Evolutionary conservation across 331 rosid species (phyloP).

Genomic region (Rhamnella rubrinervis): DNA sequence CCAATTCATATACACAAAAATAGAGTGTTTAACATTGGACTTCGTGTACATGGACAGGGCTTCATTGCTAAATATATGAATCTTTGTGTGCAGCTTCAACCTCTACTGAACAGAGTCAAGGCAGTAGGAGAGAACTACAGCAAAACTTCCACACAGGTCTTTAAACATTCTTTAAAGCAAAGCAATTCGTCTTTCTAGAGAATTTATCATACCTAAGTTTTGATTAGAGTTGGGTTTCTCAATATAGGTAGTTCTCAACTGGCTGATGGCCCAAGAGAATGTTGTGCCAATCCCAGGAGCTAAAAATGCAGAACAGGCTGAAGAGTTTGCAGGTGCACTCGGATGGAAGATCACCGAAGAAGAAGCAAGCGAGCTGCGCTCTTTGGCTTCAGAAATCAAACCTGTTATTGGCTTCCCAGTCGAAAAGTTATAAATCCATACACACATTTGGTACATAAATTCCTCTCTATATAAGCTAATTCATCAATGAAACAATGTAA

Average conservation of each 20-base stretch:
- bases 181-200: too few relatives aligned
- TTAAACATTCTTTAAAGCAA: constrained; percentile 10
- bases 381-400: constrained; percentile 59
- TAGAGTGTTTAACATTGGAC: too few relatives aligned
- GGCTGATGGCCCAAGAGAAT: constrained; percentile 77
- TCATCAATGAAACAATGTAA: background rate
- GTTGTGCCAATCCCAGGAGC: constrained; percentile 93
- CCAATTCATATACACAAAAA: too few relatives aligned
- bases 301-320: constrained; percentile 73
- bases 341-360: constrained; percentile 71
- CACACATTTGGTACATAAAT: background rate
- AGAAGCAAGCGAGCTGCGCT: constrained; percentile 60
- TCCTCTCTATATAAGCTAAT: background rate
- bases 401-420: constrained; percentile 75
- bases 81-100: constrained; percentile 66
- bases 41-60: too few relatives aligned
- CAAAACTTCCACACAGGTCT: constrained; percentile 76
- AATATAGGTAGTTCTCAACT: constrained; percentile 68
- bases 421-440: constrained; percentile 48
- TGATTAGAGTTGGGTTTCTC: constrained; percentile 2
- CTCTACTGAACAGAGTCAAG: constrained; percentile 54
- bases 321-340: constrained; percentile 71
- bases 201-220: too few relatives aligned
- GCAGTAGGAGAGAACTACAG: constrained; percentile 64
- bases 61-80: constrained; percentile 21